Percentiles rank a stretch among this genome's conserved stretches.
phyloP scores from a whole-genome alignment of 306 rosid genomes.

The Ziziphus jujuba region DNA sequence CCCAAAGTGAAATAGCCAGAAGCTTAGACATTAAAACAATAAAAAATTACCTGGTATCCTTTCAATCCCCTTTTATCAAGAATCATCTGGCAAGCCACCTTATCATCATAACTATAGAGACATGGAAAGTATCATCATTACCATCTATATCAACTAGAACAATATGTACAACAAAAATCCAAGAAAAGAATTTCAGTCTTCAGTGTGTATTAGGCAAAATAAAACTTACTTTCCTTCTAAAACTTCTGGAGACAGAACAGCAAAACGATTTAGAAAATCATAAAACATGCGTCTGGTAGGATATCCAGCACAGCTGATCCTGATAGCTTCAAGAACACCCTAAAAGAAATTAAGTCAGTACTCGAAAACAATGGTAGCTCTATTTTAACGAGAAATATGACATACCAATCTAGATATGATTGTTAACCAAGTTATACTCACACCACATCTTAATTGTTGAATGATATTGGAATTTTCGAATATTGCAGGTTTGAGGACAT shows the following conservation, averaged over 20 bases:
- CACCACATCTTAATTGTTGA: constrained; percentile 99
- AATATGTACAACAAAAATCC: no score
- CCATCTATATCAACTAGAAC: no score
- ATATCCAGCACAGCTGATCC: constrained; percentile 99
- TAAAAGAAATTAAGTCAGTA: constrained; percentile 31
- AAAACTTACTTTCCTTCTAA: constrained; percentile 88
- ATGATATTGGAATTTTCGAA: constrained; percentile 86
- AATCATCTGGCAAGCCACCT: constrained; percentile 86
- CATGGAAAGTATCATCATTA: no score
- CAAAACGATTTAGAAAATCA: constrained; percentile 94
- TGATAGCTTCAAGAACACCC: constrained; percentile 99
- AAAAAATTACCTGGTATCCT: constrained; percentile 90
- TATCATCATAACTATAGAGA: constrained; percentile 76
- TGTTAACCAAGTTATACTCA: constrained; percentile 52
- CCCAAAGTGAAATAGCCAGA: no score
- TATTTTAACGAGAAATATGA: constrained; percentile 22
- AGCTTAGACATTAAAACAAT: constrained; percentile 14
- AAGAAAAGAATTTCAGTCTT: no score
- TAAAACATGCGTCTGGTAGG: constrained; percentile 95
- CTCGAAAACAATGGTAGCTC: background rate
- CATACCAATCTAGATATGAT: constrained; percentile 11
- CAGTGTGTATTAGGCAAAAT: no score
- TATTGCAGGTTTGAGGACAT: constrained; percentile 92
- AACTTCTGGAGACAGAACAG: constrained; percentile 97
- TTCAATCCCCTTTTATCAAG: constrained; percentile 87